phyloP scores from a whole-genome alignment of 176 grass and related monocot species.

The Phoenix dactylifera region DNA sequence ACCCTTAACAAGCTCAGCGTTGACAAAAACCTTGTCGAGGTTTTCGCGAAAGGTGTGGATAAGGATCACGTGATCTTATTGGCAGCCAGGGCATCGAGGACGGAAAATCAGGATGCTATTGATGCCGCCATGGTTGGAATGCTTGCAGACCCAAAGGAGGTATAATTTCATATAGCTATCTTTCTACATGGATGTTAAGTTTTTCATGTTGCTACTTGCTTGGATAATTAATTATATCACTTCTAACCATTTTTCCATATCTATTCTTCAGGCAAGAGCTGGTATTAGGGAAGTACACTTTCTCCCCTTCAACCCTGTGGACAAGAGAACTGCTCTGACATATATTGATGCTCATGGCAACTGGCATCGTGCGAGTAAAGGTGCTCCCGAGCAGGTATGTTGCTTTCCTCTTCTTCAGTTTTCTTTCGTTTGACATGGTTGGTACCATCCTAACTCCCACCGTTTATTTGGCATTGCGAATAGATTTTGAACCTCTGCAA shows the following conservation, averaged over 20 bases:
- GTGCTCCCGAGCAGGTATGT: constrained; percentile 72
- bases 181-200: too few relatives aligned
- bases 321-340: constrained; percentile 94
- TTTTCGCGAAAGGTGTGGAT: constrained; percentile 35
- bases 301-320: constrained; percentile 91
- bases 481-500: constrained; percentile 67
- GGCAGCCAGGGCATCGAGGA: constrained; percentile 64
- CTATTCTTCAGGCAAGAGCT: constrained; percentile 44
- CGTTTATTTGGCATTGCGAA: neutral
- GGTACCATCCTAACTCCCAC: too few relatives aligned
- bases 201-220: too few relatives aligned
- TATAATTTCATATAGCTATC: constrained; percentile 1
- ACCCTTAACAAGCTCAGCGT: constrained; percentile 83
- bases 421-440: neutral
- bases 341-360: constrained; percentile 30
- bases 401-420: neutral
- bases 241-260: neutral
- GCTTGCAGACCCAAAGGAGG: constrained; percentile 74
- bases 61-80: constrained; percentile 33
- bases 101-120: constrained; percentile 98
- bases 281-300: constrained; percentile 78
- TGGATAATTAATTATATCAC: too few relatives aligned
- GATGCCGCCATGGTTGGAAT: constrained; percentile 82
- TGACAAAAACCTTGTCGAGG: constrained; percentile 62
- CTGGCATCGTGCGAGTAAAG: constrained; percentile 91